These are phyloP conservation scores for Leccinum boreale DNA, from an alignment of 768 basidiomycete genomes.

Conservation along the genomic window DNA sequence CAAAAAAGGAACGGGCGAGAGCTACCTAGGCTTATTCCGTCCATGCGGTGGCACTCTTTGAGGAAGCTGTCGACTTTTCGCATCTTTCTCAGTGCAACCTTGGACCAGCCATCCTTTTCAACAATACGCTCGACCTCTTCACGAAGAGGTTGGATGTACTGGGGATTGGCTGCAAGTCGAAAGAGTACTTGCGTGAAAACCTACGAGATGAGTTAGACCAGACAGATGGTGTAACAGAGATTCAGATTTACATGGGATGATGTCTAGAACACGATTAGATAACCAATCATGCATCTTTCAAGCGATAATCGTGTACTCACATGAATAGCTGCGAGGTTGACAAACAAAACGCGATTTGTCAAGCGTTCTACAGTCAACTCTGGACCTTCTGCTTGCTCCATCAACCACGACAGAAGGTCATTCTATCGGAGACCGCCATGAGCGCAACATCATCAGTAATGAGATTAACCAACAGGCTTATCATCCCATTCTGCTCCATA, in stretches of 20 bases:
- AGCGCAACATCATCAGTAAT: not conserved
- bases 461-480: not conserved
- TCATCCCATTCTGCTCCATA: not conserved
- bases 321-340: not conserved
- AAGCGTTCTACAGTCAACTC: not conserved
- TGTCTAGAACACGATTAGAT: not conserved
- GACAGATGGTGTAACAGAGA: not conserved
- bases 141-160: constrained; percentile 1
- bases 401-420: not conserved
- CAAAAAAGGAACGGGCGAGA: not conserved
- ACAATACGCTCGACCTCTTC: constrained; percentile 4
- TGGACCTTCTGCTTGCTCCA: constrained; percentile 7
- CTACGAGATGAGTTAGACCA: not conserved
- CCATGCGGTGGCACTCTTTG: constrained; percentile 9
- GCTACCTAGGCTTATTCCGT: not conserved
- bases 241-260: not conserved
- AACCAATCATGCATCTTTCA: not conserved
- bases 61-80: constrained; percentile 7
- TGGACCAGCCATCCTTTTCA: constrained; percentile 2
- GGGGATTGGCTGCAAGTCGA: not conserved
- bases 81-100: constrained; percentile 3
- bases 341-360: not conserved
- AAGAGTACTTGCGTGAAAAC: constrained; percentile 1
- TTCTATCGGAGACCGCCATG: not conserved
- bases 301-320: not conserved